phyloP scores from a whole-genome alignment of 352 stramenopile species.

The Halophytophthora batemanensis region DNA sequence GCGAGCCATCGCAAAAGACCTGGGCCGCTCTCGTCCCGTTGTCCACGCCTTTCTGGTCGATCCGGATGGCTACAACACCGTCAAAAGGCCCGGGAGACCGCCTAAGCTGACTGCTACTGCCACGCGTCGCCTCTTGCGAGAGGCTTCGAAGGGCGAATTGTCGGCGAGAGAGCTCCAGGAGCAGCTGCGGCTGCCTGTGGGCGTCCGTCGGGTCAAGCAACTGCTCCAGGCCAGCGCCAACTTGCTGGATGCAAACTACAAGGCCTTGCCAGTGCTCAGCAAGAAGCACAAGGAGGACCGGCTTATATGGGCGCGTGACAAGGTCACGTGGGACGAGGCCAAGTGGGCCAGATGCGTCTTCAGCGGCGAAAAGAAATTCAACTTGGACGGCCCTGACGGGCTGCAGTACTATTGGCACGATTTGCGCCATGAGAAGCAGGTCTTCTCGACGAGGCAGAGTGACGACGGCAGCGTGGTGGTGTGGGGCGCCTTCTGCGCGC shows the following conservation, averaged over 20 bases:
- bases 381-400: slow-evolving; percentile 15
- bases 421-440: slow-evolving; percentile 2
- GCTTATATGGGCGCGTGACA: slow-evolving; percentile 9
- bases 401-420: slow-evolving; percentile 21
- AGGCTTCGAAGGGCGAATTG: slow-evolving; percentile 6
- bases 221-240: slow-evolving; percentile 1
- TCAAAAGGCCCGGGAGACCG: not conserved
- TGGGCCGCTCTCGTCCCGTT: too few species aligned
- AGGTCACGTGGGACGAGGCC: slow-evolving; percentile 4
- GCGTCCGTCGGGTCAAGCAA: slow-evolving; percentile 1
- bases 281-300: slow-evolving; percentile 5
- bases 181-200: slow-evolving; percentile 5
- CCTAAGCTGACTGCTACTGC: not conserved
- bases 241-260: slow-evolving; percentile 19
- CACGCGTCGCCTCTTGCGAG: not conserved
- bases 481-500: slow-evolving; percentile 1
- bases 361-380: slow-evolving; percentile 24
- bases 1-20: too few species aligned
- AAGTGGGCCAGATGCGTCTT: slow-evolving; percentile 7
- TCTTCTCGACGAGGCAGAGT: slow-evolving; percentile 12
- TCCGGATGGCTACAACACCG: not conserved
- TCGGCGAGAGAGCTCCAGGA: slow-evolving; percentile 4
- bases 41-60: too few species aligned
- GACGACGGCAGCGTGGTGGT: slow-evolving; percentile 1
- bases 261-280: slow-evolving; percentile 7